Conservation (phyloP, 352 stramenopile genomes). For the Phytophthora palmivora region DNA sequence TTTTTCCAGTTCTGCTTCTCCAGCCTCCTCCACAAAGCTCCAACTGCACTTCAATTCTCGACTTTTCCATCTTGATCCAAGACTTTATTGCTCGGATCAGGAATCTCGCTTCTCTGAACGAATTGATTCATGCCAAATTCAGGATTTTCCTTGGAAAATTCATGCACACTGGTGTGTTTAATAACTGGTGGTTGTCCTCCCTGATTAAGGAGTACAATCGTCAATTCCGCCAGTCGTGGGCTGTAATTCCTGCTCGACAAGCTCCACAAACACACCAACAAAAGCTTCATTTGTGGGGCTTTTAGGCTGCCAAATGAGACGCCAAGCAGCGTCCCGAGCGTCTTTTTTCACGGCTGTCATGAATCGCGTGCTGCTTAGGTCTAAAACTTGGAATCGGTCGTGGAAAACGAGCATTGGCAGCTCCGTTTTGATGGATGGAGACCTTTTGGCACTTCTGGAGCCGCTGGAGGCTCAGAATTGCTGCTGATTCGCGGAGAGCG, state of each 20-base stretch:
- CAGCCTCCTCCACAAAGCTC: slow-evolving; percentile 27
- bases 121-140: slow-evolving; percentile 72
- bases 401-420: slow-evolving; percentile 39
- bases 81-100: slow-evolving; percentile 56
- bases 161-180: slow-evolving; percentile 53
- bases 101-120: slow-evolving; percentile 47
- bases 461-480: slow-evolving; percentile 6
- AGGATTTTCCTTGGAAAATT: slow-evolving; percentile 54
- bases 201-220: slow-evolving; percentile 57
- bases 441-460: neutral
- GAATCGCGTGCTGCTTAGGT: slow-evolving; percentile 35
- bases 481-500: slow-evolving; percentile 3
- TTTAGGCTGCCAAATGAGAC: slow-evolving; percentile 70
- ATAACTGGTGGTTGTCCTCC: slow-evolving; percentile 25
- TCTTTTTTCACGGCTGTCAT: slow-evolving; percentile 46
- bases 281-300: slow-evolving; percentile 50
- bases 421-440: slow-evolving; percentile 25
- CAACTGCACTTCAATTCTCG: slow-evolving; percentile 57
- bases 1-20: slow-evolving; percentile 41
- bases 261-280: slow-evolving; percentile 71
- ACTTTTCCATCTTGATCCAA: slow-evolving; percentile 53
- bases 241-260: slow-evolving; percentile 32
- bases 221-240: slow-evolving; percentile 36
- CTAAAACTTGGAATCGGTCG: slow-evolving; percentile 53
- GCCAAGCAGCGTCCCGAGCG: slow-evolving; percentile 52